These are phyloP conservation scores for Boletales sp. DNA, from an alignment of 768 basidiomycete genomes.

Conservation along the genomic window DNA sequence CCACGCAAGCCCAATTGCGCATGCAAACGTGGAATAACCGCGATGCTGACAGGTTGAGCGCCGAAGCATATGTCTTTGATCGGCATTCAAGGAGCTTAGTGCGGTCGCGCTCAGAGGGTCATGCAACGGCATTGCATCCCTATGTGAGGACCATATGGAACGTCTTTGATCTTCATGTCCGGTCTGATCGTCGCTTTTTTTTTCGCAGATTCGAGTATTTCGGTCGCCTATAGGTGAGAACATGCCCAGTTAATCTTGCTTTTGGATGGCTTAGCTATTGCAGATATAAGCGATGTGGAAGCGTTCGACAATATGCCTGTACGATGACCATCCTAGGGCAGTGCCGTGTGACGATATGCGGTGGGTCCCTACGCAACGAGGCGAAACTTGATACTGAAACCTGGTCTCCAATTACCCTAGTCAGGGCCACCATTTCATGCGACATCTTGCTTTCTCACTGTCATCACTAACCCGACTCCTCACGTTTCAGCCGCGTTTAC, in stretches of 20 bases:
- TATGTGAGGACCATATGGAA: conserved; percentile 20
- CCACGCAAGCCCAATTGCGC: conserved; percentile 13
- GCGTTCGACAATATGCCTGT: conserved; percentile 15
- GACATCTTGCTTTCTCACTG: conserved; percentile 2
- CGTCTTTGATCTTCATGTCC: background rate
- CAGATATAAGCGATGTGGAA: conserved; percentile 30
- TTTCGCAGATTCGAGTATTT: conserved; percentile 27
- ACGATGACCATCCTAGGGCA: conserved; percentile 16
- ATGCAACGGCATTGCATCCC: conserved; percentile 22
- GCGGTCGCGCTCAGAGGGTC: conserved; percentile 29
- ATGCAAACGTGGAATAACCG: conserved; percentile 22
- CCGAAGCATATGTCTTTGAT: conserved; percentile 27
- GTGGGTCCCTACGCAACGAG: no score
- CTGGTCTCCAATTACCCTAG: no score
- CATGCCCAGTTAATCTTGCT: background rate
- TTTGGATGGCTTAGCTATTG: conserved; percentile 3
- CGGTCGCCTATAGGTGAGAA: conserved; percentile 31
- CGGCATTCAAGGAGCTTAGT: conserved; percentile 25
- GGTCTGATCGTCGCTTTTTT: conserved; percentile 5
- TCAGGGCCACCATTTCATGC: no score
- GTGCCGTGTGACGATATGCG: background rate
- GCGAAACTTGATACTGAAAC: no score
- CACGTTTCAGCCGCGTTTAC: conserved; percentile 1
- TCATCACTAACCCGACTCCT: conserved; percentile 6
- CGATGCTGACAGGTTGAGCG: conserved; percentile 8